A percentile compares a stretch with the other conserved stretches of the same genome.
These are phyloP conservation scores for Stagonosporopsis chrysanthemi DNA, from an alignment of 2,329 filamentous ascomycete genomes.

Conservation along the genomic window DNA sequence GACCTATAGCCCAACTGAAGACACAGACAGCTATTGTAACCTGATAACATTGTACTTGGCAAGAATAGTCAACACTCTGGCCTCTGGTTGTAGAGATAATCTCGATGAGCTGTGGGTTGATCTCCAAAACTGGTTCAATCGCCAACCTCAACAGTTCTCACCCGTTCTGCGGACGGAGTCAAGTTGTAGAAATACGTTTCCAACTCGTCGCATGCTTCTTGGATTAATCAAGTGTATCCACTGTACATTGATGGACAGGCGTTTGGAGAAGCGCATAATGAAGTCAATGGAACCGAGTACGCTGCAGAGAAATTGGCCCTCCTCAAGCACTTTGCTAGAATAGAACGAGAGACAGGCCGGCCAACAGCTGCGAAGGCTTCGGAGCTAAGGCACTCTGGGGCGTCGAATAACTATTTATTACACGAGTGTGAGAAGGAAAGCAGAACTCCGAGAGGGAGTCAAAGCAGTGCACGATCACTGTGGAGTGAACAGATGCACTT, in stretches of 20 bases:
- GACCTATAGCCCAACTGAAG: not conserved
- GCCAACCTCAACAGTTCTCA: not conserved
- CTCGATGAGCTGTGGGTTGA: not conserved
- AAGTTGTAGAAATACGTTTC: not conserved
- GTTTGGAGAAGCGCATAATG: not conserved
- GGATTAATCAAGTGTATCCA: slow-evolving; percentile 2
- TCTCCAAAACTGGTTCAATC: not conserved
- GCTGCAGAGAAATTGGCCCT: slow-evolving; percentile 1
- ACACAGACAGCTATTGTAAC: not conserved
- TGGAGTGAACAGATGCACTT: no score
- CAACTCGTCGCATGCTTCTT: slow-evolving; percentile 1
- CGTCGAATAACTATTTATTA: not conserved
- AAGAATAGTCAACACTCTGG: not conserved
- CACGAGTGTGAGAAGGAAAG: no score
- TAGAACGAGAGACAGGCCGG: slow-evolving; percentile 4
- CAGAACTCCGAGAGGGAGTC: no score
- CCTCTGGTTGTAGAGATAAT: no score
- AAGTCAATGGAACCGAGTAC: not conserved
- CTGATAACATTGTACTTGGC: not conserved
- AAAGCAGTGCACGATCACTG: no score
- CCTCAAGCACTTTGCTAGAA: not conserved
- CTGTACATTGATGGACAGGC: slow-evolving; percentile 1
- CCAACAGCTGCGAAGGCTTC: not conserved
- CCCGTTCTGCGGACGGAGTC: not conserved
- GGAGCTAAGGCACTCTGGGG: not conserved